Evolutionary conservation across 2,329 filamentous ascomycete genomes (phyloP).

Genomic region (Xylariaceae sp.): DNA sequence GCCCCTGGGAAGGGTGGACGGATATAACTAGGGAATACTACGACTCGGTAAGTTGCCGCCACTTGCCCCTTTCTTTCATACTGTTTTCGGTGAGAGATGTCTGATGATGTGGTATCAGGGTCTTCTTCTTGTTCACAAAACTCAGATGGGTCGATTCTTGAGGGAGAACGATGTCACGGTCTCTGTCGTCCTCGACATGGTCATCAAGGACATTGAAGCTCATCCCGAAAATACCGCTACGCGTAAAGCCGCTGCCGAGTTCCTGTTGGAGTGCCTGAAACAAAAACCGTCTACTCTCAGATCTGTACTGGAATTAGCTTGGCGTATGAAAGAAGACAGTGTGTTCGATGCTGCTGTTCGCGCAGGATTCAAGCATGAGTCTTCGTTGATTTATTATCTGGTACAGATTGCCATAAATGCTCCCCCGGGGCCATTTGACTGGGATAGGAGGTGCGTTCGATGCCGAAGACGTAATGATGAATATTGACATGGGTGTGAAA

Average conservation of each 20-base stretch:
- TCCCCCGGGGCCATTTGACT: background rate
- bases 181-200: slow-evolving; percentile 2
- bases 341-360: slow-evolving; percentile 5
- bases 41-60: slow-evolving; percentile 9
- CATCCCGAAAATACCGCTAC: background rate
- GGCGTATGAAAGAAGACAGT: slow-evolving; percentile 3
- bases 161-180: background rate
- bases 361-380: background rate
- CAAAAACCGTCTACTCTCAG: background rate
- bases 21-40: slow-evolving; percentile 4
- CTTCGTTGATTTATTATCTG: background rate
- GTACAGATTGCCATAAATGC: background rate
- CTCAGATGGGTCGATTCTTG: slow-evolving; percentile 8
- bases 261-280: background rate
- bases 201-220: slow-evolving; percentile 1
- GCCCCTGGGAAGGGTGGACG: slow-evolving; percentile 5
- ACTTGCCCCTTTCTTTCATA: background rate
- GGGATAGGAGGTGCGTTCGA: slow-evolving; percentile 11
- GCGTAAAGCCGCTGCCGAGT: background rate
- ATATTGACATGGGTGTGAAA: background rate
- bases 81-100: background rate
- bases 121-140: slow-evolving; percentile 5
- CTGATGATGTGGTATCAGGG: background rate
- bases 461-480: background rate
- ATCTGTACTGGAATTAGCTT: background rate